These are phyloP conservation scores for Fusarium metavorans DNA, from an alignment of 2,329 filamentous ascomycete genomes.

Conservation along the genomic window DNA sequence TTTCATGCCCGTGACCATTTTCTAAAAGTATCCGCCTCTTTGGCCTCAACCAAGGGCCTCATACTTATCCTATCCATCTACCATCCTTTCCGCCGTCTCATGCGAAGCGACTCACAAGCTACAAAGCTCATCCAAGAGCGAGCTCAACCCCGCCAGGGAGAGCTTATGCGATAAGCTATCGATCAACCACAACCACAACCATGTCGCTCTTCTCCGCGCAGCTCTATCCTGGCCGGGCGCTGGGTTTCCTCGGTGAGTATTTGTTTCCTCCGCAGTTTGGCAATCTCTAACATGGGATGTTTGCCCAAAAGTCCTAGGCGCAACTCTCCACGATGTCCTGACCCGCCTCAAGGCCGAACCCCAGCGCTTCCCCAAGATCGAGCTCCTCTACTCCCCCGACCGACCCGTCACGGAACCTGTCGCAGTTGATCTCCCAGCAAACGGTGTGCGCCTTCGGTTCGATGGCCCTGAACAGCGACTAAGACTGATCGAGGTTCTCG, in stretches of 20 bases:
- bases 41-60: background rate
- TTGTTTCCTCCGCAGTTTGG: background rate
- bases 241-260: conserved; percentile 69
- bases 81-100: conserved; percentile 3
- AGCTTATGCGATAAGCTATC: conserved; percentile 33
- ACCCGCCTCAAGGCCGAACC: conserved; percentile 90
- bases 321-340: conserved; percentile 90
- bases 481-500: conserved; percentile 88
- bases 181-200: conserved; percentile 18
- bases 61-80: background rate
- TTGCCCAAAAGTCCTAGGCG: conserved; percentile 77
- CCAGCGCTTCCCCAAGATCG: conserved; percentile 83
- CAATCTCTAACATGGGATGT: background rate
- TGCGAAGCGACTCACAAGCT: conserved; percentile 15
- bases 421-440: conserved; percentile 80
- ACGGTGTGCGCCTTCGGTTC: conserved; percentile 91
- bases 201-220: conserved; percentile 69
- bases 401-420: conserved; percentile 82
- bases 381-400: conserved; percentile 82
- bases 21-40: background rate
- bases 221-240: conserved; percentile 73
- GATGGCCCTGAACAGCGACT: conserved; percentile 93
- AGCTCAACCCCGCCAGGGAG: conserved; percentile 38
- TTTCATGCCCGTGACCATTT: conserved; percentile 34
- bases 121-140: conserved; percentile 23